Conservation (phyloP, 106 monocot species). For the Xerophyta viscosa region DNA sequence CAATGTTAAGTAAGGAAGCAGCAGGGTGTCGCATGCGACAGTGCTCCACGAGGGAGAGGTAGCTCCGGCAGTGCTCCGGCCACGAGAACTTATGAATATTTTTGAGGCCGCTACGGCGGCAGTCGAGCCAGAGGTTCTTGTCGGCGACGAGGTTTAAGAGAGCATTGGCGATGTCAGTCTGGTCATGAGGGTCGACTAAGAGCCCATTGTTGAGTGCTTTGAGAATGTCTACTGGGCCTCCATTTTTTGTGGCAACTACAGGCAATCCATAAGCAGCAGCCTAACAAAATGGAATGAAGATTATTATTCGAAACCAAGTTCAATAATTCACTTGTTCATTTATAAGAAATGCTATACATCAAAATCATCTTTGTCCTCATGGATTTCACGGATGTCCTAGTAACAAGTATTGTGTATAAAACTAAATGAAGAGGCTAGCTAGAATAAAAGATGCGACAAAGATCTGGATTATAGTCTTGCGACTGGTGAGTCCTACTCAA, state of each 20-base stretch:
- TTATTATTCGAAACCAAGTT: too few relatives aligned
- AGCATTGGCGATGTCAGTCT: conserved; percentile 40
- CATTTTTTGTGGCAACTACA: conserved; percentile 75
- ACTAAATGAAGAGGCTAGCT: too few relatives aligned
- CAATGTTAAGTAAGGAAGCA: conserved; percentile 6
- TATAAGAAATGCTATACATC: too few relatives aligned
- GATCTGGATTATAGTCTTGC: too few relatives aligned
- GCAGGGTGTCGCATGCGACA: conserved; percentile 23
- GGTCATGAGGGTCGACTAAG: conserved; percentile 65
- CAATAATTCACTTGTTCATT: too few relatives aligned
- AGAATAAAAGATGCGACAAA: too few relatives aligned
- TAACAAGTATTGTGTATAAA: too few relatives aligned
- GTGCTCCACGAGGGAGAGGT: conserved; percentile 45
- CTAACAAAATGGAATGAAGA: conserved; percentile 20
- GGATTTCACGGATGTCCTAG: too few relatives aligned
- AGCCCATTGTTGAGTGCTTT: conserved; percentile 71
- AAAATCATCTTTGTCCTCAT: too few relatives aligned
- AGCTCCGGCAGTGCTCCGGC: conserved; percentile 70
- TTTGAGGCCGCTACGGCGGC: conserved; percentile 57
- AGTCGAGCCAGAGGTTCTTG: conserved; percentile 52
- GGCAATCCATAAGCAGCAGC: conserved; percentile 76
- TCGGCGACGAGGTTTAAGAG: conserved; percentile 56
- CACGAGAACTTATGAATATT: conserved; percentile 78
- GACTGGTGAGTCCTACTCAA: too few relatives aligned
- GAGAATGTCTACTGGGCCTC: conserved; percentile 71